Percentiles rank a stretch among this genome's conserved stretches.
These are phyloP conservation scores for Solanum chilense DNA, from an alignment of 257 asterid genomes.

Conservation along the genomic window DNA sequence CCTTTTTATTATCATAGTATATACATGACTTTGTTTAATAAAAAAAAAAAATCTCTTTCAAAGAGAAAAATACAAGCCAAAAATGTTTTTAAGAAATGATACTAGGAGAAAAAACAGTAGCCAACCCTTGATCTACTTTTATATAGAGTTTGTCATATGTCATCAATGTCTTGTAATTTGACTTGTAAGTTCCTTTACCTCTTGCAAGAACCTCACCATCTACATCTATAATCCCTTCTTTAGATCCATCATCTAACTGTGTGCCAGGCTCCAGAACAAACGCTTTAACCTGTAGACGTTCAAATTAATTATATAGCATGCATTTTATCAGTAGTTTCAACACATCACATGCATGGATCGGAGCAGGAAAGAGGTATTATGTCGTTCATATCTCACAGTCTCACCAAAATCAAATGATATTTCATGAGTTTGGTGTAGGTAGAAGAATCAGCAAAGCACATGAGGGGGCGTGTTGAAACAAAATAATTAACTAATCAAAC, in stretches of 20 bases:
- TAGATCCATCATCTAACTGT: slow-evolving; percentile 23
- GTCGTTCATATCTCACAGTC: not conserved
- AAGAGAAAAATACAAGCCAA: not conserved
- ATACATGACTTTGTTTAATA: not conserved
- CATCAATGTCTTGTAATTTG: slow-evolving; percentile 56
- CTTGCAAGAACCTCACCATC: slow-evolving; percentile 66
- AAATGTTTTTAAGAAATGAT: not conserved
- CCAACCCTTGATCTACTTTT: slow-evolving; percentile 79
- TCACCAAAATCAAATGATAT: not conserved
- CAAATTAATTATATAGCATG: not conserved
- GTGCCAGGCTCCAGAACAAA: slow-evolving; percentile 76
- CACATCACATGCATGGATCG: not conserved
- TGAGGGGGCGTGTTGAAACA: not conserved
- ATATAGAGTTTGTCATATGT: slow-evolving; percentile 54
- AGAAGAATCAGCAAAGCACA: not conserved
- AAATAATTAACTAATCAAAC: not conserved
- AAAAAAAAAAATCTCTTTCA: not conserved
- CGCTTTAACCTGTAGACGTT: slow-evolving; percentile 56
- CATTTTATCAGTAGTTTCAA: not conserved
- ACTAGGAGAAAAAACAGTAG: slow-evolving; percentile 67
- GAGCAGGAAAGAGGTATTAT: not conserved
- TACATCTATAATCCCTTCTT: slow-evolving; percentile 30
- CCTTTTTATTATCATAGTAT: not conserved
- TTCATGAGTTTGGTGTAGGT: not conserved
- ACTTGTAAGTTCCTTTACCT: slow-evolving; percentile 65